Conservation (phyloP, 1,139 yeast species). For the Arxiozyma telluris region DNA sequence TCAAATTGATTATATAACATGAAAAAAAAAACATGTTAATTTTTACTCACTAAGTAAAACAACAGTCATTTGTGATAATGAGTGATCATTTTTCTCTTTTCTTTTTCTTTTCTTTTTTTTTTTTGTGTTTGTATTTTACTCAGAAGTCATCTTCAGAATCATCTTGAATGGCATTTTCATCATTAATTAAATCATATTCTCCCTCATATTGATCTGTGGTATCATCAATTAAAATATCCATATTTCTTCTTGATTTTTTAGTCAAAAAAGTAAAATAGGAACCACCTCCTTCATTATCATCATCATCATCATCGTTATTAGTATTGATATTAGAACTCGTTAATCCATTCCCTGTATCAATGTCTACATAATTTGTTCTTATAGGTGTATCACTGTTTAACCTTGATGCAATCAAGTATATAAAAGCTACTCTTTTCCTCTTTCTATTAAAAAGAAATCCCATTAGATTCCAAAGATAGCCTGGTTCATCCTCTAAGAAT, state of each 20-base stretch:
- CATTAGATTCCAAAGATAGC: slow-evolving; percentile 74
- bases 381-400: slow-evolving; percentile 5
- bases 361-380: not conserved
- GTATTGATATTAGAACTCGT: not conserved
- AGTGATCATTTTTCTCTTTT: too few species aligned
- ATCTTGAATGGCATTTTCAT: slow-evolving; percentile 30
- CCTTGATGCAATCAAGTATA: slow-evolving; percentile 45
- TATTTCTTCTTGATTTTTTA: slow-evolving; percentile 12
- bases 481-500: slow-evolving; percentile 51
- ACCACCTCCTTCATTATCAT: slow-evolving; percentile 14
- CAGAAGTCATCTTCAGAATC: slow-evolving; percentile 25
- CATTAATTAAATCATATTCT: slow-evolving; percentile 40
- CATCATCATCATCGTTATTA: not conserved
- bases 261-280: slow-evolving; percentile 29
- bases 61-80: not conserved
- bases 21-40: not conserved
- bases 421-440: slow-evolving; percentile 80
- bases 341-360: not conserved
- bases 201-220: slow-evolving; percentile 33
- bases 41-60: not conserved
- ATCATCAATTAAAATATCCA: slow-evolving; percentile 31
- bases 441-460: slow-evolving; percentile 91
- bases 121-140: not conserved
- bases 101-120: too few species aligned
- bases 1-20: not conserved